Base-by-base conservation (phyloP, 306 rosid genomes). In the Ziziphus jujuba region DNA sequence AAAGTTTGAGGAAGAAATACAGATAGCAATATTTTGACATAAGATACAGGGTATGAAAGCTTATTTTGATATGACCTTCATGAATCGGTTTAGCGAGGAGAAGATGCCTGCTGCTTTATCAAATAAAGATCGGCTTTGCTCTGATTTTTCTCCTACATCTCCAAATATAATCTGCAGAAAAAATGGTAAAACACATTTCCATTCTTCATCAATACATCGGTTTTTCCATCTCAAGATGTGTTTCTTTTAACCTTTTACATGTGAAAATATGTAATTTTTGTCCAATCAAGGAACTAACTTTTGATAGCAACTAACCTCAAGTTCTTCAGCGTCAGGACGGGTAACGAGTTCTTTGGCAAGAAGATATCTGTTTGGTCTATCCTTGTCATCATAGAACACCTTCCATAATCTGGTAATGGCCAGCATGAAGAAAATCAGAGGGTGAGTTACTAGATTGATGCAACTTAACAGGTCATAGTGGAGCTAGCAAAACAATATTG, bases 321-420 rank as follows among this genome's bases (percentile, higher is more conserved):
- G 83, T 10, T 93, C 98, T 67, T 85, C 96, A 23, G 91, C 68
- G 64, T 89, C 96, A 14, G 98, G 98, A 65, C 91, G 96, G 62
- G 72, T 73, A 54, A 81, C 36, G 35, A 86, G 82, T 67, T 93
- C 96, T 84, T 86, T 86, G 74, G 96, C 97, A 68, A 93, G 96
- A 70, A 86, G 81, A 63, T 93, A 93, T 81, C 97, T 76, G 75
- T 84, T 83, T 61, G 91, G 91, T 66, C 95, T 87, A 47, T 84
- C 87, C 79, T 93, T 88, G 75, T 93, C 98, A 77, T 93, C 98
- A 31, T 77, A 83, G 83, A 93, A 93, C 70, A 90, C 98, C 85
- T 90, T 93, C 98, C 98, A 93, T 66, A 70, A 63, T 84, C 98
- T 93, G 62, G 63, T 67, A 67, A 33, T 45, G 15, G 65, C 67